Conservation (phyloP, 1,284 basidiomycete species). For the Ceratobasidium sp. region DNA sequence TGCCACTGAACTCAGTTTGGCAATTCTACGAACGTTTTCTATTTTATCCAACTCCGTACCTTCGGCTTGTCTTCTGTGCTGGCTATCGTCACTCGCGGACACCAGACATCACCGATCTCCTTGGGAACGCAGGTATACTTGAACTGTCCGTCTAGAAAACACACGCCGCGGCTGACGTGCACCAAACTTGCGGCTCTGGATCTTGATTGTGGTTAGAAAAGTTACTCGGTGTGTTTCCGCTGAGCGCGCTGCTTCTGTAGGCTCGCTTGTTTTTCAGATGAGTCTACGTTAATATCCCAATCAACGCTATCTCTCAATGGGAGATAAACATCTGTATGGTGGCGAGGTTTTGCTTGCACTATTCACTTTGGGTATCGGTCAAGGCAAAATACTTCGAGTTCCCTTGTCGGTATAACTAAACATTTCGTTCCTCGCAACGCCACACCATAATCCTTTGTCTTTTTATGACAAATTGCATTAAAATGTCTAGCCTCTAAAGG, state of each 20-base stretch:
- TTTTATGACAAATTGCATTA: not conserved
- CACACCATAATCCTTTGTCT: conserved; percentile 5
- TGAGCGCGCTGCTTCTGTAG: not conserved
- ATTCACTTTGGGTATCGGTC: not conserved
- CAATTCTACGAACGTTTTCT: not conserved
- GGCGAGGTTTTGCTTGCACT: not conserved
- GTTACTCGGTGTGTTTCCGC: not conserved
- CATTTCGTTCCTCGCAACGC: not conserved
- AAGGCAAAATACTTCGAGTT: not conserved
- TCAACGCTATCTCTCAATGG: not conserved
- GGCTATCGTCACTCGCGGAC: not conserved
- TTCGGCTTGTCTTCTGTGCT: not conserved
- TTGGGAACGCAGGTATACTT: not conserved
- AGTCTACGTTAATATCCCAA: not conserved
- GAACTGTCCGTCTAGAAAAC: not conserved
- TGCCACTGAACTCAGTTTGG: not conserved
- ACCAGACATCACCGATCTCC: not conserved
- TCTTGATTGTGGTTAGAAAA: not conserved
- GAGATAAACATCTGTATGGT: not conserved
- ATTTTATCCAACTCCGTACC: not conserved
- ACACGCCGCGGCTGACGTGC: not conserved
- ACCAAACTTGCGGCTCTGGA: conserved; percentile 11
- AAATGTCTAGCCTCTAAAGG: not conserved
- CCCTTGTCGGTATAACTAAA: too few species aligned
- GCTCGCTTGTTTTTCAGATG: conserved; percentile 5